These are phyloP conservation scores for Phtheirospermum japonicum DNA, from an alignment of 257 asterid genomes.

Conservation along the genomic window DNA sequence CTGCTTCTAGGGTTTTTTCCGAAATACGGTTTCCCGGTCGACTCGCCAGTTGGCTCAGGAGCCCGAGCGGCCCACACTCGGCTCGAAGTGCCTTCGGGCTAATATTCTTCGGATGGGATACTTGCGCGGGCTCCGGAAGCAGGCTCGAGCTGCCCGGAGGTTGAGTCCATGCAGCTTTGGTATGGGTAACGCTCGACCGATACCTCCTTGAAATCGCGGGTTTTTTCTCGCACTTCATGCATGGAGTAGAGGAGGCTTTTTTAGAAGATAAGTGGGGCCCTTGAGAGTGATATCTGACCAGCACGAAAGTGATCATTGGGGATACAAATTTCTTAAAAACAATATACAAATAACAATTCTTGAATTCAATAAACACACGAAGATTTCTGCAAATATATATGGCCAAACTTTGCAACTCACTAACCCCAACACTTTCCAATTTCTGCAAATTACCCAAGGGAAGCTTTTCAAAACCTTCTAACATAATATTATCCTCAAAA, in stretches of 20 bases:
- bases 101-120: not conserved
- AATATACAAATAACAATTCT: too few species aligned
- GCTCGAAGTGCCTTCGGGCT: not conserved
- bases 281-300: slow-evolving; percentile 1
- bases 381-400: not conserved
- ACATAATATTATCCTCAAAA: not conserved
- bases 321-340: too few species aligned
- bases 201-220: not conserved
- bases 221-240: slow-evolving; percentile 1
- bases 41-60: too few species aligned
- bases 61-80: not conserved
- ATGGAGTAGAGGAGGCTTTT: not conserved
- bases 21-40: too few species aligned
- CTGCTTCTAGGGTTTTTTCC: not conserved
- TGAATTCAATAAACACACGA: too few species aligned
- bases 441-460: not conserved
- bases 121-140: not conserved
- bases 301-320: too few species aligned
- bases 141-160: slow-evolving; percentile 1
- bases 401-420: not conserved
- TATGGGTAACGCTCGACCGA: slow-evolving; percentile 5
- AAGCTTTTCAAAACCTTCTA: slow-evolving; percentile 12
- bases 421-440: slow-evolving; percentile 2
- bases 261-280: not conserved
- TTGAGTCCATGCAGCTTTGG: slow-evolving; percentile 5